Evolutionary conservation across 257 asterid species (phyloP).

Genomic region (Thymus quinquecostatus): DNA sequence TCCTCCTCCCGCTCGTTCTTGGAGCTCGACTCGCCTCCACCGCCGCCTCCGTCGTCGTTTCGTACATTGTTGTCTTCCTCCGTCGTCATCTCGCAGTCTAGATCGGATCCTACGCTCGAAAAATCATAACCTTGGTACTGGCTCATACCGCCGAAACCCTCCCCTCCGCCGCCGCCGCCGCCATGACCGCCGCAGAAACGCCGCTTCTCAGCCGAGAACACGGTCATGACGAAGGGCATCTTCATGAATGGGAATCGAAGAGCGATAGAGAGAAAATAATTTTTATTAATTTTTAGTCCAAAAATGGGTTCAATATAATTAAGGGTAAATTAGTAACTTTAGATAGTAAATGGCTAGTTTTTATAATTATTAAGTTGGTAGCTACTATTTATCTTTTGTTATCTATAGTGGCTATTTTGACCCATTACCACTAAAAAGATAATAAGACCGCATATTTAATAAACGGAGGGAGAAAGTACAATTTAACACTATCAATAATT

Average conservation of each 20-base stretch:
- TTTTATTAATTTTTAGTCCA: too few relatives aligned
- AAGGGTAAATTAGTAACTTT: too few relatives aligned
- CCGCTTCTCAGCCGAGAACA: constrained; percentile 53
- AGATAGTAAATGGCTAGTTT: too few relatives aligned
- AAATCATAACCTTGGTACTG: constrained; percentile 35
- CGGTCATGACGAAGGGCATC: constrained; percentile 56
- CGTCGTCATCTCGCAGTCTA: constrained; percentile 34
- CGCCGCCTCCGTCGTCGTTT: constrained; percentile 12
- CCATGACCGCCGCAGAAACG: constrained; percentile 32
- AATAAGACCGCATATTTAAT: too few relatives aligned
- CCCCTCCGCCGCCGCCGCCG: constrained; percentile 29
- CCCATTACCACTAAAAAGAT: too few relatives aligned
- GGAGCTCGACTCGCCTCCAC: constrained; percentile 34
- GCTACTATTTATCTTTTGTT: too few relatives aligned
- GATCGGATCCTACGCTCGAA: constrained; percentile 33
- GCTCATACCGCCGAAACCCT: constrained; percentile 29
- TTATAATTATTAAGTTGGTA: too few relatives aligned
- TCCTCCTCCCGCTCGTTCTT: constrained; percentile 39
- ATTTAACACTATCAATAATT: too few relatives aligned
- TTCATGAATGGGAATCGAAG: constrained; percentile 40
- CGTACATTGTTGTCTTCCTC: constrained; percentile 50
- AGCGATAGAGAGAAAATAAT: too few relatives aligned
- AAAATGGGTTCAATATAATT: too few relatives aligned
- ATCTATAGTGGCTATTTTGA: too few relatives aligned
- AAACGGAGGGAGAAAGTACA: too few relatives aligned